Evolutionary conservation across 305 asterid species (phyloP).

Genomic region (Lippia alba): DNA sequence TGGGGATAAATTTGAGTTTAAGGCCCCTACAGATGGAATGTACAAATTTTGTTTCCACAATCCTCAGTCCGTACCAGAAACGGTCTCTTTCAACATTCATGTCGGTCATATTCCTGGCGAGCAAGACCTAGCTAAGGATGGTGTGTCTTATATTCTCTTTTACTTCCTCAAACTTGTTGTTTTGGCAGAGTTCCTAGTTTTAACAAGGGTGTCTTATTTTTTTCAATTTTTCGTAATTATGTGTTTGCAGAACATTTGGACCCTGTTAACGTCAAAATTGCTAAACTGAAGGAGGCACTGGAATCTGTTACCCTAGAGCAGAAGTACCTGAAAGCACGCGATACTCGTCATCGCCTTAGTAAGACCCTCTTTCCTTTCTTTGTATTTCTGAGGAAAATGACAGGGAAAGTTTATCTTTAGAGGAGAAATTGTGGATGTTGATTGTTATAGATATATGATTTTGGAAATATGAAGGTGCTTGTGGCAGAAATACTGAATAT

Average conservation of each 20-base stretch:
- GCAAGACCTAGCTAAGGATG: constrained; percentile 94
- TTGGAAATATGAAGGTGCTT: too few relatives aligned
- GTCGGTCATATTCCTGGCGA: constrained; percentile 90
- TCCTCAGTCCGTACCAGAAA: constrained; percentile 84
- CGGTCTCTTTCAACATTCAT: constrained; percentile 93
- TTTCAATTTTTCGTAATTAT: neutral
- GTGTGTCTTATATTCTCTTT: constrained; percentile 50
- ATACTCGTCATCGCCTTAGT: constrained; percentile 95
- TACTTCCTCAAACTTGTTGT: neutral
- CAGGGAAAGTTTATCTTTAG: too few relatives aligned
- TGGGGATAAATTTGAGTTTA: constrained; percentile 77
- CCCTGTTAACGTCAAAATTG: constrained; percentile 92
- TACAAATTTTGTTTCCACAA: constrained; percentile 95
- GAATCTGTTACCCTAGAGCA: constrained; percentile 91
- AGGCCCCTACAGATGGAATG: constrained; percentile 94
- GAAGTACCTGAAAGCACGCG: constrained; percentile 88
- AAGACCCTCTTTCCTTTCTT: constrained; percentile 36
- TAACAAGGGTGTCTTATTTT: constrained; percentile 8
- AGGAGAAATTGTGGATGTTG: too few relatives aligned
- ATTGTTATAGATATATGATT: too few relatives aligned
- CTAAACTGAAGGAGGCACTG: constrained; percentile 94
- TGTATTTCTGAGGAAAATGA: neutral
- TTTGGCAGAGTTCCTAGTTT: neutral
- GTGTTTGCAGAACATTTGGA: constrained; percentile 79
- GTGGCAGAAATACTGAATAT: too few relatives aligned